These are phyloP conservation scores for Entomortierella beljakovae DNA, from an alignment of 192 early-diverging fungal species.

Conservation along the genomic window DNA sequence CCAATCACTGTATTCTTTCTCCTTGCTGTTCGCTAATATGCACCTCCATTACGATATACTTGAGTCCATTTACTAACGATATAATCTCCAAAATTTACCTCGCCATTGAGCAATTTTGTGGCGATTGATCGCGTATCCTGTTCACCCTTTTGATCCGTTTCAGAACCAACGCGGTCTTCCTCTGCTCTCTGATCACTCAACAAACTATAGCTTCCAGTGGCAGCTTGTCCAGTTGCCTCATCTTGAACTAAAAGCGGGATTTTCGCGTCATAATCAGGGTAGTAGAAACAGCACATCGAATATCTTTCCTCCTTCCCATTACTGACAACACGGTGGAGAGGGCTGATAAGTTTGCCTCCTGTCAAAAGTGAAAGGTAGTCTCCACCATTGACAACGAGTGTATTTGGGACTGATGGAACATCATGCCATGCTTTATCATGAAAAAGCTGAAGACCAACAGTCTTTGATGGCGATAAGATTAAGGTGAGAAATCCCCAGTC, in stretches of 20 bases:
- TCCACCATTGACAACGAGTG: conserved; percentile 71
- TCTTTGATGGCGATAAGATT: conserved; percentile 59
- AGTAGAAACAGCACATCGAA: conserved; percentile 73
- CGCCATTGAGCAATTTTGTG: conserved; percentile 36
- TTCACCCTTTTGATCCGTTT: not conserved
- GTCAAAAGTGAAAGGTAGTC: conserved; percentile 72
- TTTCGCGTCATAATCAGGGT: conserved; percentile 66
- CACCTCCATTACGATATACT: conserved; percentile 47
- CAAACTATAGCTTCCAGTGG: conserved; percentile 41
- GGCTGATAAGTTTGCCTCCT: conserved; percentile 58
- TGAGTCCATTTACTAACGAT: conserved; percentile 54
- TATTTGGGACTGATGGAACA: conserved; percentile 57
- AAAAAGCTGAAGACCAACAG: conserved; percentile 62
- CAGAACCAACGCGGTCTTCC: conserved; percentile 3
- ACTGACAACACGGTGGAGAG: conserved; percentile 70
- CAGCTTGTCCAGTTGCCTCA: conserved; percentile 33
- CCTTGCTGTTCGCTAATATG: conserved; percentile 5
- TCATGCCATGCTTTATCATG: conserved; percentile 60
- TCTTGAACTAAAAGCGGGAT: conserved; percentile 54
- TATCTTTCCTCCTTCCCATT: conserved; percentile 56
- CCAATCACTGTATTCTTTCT: too few species aligned
- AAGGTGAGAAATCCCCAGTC: conserved; percentile 76
- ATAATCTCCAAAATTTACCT: conserved; percentile 54
- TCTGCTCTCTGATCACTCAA: conserved; percentile 39
- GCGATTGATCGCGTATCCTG: conserved; percentile 29